Base-by-base conservation (phyloP, 257 asterid species). In the Rhazya stricta region DNA sequence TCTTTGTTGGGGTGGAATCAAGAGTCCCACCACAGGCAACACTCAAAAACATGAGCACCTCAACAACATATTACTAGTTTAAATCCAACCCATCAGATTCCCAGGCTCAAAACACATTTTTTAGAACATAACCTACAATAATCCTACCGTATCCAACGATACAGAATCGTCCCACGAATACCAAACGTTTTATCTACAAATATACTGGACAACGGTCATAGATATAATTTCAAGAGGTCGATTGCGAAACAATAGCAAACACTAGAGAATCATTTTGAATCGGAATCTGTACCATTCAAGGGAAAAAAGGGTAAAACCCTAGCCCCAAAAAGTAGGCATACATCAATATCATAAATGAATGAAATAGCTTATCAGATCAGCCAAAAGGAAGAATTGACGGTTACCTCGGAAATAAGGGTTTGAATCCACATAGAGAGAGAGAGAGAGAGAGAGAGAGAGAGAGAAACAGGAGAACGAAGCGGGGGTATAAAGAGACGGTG, bases 11-110 rank as follows among this genome's bases (percentile, higher is more conserved):
- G 69, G 69, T 54, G 72, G 51, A 74, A 66, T 58, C 77, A 43
- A 36, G 46, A 36, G 50, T 25, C 78, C 83, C 77, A 76, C 80
- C 76, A 75, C 74, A 68, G 42, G 41, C 70, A 73, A 58, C 2
- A 69, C 67, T 78, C 69, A 78, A 36, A 16, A 69, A 67, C 79
- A 68, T 68, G 74, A 65, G 67, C 75, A 78, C 69, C 51, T 69
- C 74, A 57, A 72, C 63, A 54, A 65, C 83, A 80, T 76, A 32
- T 73, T 32, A 60, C 46, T 50, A 70, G 0, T 21, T 51, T 19
- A 68, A 42, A 62, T 71, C 74, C 65, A 72, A 50, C 29, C 79
- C 54, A 45, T 72, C n/a, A 48, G 46, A 39, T 66, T 34, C 51
- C 63, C 54, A 41, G 57, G 39, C 36, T 46, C 62, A 70, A 34